phyloP scores from a whole-genome alignment of 306 rosid species.

The Fagus sylvatica region DNA sequence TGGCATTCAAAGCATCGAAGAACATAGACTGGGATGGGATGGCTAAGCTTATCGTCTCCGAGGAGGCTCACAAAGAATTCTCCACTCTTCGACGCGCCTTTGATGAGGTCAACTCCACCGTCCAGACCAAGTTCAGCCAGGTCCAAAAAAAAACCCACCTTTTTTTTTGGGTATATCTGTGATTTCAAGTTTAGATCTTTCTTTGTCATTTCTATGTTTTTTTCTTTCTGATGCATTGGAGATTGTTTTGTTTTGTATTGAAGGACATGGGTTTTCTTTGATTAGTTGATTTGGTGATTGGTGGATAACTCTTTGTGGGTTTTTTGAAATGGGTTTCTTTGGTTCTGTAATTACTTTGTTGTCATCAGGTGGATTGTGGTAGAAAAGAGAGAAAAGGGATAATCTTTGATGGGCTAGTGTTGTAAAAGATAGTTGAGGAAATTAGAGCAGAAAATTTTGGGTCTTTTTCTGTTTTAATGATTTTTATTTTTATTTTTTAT shows the following conservation, averaged over 20 bases:
- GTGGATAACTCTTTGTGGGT: background rate
- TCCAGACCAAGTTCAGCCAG: conserved; percentile 94
- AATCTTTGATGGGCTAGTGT: background rate
- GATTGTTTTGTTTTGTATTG: background rate
- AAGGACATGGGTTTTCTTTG: background rate
- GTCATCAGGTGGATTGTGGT: background rate
- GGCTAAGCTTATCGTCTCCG: conserved; percentile 92
- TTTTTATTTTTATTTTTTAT: too few species aligned
- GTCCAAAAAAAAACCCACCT: conserved; percentile 25
- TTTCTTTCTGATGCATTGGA: background rate
- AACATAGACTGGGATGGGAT: conserved; percentile 95
- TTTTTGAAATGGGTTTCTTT: background rate
- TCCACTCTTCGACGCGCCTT: conserved; percentile 84
- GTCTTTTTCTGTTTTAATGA: background rate
- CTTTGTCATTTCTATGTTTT: conserved; percentile 18
- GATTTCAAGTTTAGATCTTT: conserved; percentile 32
- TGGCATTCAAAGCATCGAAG: conserved; percentile 72
- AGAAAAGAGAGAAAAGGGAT: background rate
- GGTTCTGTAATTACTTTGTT: background rate
- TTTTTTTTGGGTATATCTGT: background rate
- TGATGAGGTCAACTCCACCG: conserved; percentile 88
- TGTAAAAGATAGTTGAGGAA: background rate
- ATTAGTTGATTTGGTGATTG: conserved; percentile 2
- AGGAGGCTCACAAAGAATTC: conserved; percentile 93
- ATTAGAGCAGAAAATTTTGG: background rate